Base-by-base conservation (phyloP, 2,329 filamentous ascomycete species). In the Epichloe sp. region DNA sequence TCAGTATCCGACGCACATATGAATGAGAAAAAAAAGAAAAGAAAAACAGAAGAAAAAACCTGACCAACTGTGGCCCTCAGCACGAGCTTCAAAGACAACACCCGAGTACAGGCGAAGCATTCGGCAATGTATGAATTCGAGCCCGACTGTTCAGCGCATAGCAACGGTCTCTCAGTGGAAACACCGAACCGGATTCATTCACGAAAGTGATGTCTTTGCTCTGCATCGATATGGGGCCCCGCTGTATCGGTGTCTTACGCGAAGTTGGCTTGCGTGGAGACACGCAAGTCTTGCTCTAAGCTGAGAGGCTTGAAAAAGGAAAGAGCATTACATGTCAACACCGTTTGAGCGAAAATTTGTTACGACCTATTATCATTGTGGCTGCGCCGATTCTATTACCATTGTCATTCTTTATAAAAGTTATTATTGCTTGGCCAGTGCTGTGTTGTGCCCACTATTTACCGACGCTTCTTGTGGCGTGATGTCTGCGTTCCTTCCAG, bases 401-500 rank as follows among this genome's bases (percentile, higher is more conserved):
- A 38, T 46, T 47, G 47, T 49, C 26, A 17, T 43, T 48, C 48
- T 42, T 48, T 50, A 50, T 45, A 49, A 52, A 52, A 52, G 47
- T 47, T 52, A 44, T 49, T 52, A 45, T 49, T 49, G 34, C 19
- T 47, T 47, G 51, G 51, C n/a, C 44, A 53, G 44, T 47, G 21
- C 37, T 47, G 31, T 44, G 51, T 41, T 53, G 48, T 53, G 40
- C 19, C 21, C 35, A 31, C 35, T 34, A 37, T n/a, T 38, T 43
- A 47, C 46, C 42, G 34, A 17, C 46, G 31, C 26, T 43, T 38
- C 14, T 19, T 36, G 44, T 47, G 44, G 51, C 44, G 40, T 53
- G 34, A 50, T 50, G 40, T 53, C 44, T 50, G 38, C 40, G 37
- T 47, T 44, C 48, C 40, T 35, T 17, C 21, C 40, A 41, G 34